Conservation (phyloP, 2,329 filamentous ascomycete species). For the Fusarium sp. region DNA sequence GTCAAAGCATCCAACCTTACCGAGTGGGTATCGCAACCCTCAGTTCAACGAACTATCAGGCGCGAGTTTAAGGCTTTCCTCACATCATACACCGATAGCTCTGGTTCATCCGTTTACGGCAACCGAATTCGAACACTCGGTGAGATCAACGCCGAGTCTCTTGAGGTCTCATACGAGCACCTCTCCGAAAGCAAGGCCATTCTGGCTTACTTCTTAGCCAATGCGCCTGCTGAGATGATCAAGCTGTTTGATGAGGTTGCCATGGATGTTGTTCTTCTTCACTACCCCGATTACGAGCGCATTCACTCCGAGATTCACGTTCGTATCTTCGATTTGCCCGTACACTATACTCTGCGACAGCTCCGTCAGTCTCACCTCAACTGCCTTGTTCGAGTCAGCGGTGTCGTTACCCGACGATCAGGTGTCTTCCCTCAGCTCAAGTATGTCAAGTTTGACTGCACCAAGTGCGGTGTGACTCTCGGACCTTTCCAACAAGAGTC, state of each 20-base stretch:
- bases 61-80: constrained; percentile 98
- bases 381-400: constrained; percentile 92
- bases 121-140: constrained; percentile 95
- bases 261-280: constrained; percentile 94
- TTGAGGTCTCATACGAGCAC: constrained; percentile 97
- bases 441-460: constrained; percentile 98
- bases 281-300: constrained; percentile 97
- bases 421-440: constrained; percentile 98
- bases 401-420: constrained; percentile 92
- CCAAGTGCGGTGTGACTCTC: constrained; percentile 89
- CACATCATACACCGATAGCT: constrained; percentile 93
- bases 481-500: constrained; percentile 98
- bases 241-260: constrained; percentile 97
- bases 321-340: constrained; percentile 92
- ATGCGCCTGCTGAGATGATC: constrained; percentile 93
- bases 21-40: constrained; percentile 92
- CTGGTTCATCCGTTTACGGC: constrained; percentile 92
- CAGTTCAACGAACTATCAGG: constrained; percentile 92
- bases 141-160: constrained; percentile 94
- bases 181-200: constrained; percentile 91
- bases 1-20: constrained; percentile 93
- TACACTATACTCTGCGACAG: constrained; percentile 94
- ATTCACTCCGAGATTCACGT: constrained; percentile 99
- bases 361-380: constrained; percentile 96
- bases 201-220: constrained; percentile 94